Conservation (phyloP, 2,329 filamentous ascomycete species). For the Lasiodiplodia gonubiensis region DNA sequence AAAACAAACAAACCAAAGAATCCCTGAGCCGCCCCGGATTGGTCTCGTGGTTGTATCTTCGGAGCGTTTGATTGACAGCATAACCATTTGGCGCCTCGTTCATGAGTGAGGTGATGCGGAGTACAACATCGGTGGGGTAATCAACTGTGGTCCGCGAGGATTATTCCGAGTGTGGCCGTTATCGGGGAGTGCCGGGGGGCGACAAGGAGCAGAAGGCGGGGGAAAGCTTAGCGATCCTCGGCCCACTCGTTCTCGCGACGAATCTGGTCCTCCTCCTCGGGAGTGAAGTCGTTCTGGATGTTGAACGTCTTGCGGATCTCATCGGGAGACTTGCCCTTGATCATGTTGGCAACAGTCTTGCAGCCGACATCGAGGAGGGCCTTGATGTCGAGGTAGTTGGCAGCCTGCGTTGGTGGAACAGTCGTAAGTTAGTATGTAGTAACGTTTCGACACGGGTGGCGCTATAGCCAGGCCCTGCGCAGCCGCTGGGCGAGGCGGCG, state of each 20-base stretch:
- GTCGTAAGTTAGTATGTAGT: background rate
- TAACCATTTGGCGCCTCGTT: background rate
- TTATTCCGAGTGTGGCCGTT: background rate
- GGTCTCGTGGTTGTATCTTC: background rate
- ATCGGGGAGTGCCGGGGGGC: background rate
- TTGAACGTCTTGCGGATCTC: constrained; percentile 99
- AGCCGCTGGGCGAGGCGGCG: background rate
- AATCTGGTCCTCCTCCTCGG: constrained; percentile 97
- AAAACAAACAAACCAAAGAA: background rate
- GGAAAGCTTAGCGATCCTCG: constrained; percentile 38
- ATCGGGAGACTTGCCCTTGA: constrained; percentile 99
- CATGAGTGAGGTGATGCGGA: background rate
- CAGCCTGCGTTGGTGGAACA: constrained; percentile 64
- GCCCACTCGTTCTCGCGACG: constrained; percentile 62
- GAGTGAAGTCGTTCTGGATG: constrained; percentile 99
- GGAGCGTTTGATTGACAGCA: background rate
- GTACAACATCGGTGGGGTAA: background rate
- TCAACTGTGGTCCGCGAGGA: background rate
- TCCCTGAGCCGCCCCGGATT: background rate
- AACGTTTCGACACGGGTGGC: background rate
- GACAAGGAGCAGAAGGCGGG: background rate
- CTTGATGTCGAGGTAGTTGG: constrained; percentile 99
- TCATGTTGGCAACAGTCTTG: constrained; percentile 99
- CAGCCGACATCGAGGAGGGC: constrained; percentile 95
- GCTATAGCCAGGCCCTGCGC: background rate